Percentiles rank a stretch among this genome's conserved stretches.
These are phyloP conservation scores for Carallia brachiata DNA, from an alignment of 345 rosid species.

Conservation along the genomic window DNA sequence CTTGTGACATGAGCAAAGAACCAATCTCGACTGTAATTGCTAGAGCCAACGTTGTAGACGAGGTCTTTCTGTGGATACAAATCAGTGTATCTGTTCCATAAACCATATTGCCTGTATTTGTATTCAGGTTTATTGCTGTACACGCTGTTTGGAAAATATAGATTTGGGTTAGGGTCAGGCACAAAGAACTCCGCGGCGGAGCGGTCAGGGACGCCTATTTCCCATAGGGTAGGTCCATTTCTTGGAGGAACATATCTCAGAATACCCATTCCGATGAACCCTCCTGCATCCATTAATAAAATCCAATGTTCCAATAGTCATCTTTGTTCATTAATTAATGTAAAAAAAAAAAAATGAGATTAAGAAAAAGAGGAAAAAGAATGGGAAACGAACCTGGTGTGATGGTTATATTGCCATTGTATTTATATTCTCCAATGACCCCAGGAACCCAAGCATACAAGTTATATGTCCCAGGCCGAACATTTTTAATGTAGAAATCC, in stretches of 20 bases:
- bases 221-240: conserved; percentile 77
- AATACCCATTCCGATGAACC: conserved; percentile 34
- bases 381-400: conserved; percentile 42
- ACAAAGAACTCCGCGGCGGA: conserved; percentile 69
- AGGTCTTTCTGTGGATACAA: conserved; percentile 20
- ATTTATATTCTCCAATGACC: conserved; percentile 58
- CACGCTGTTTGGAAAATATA: conserved; percentile 33
- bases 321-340: too few species aligned
- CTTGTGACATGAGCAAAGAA: conserved; percentile 79
- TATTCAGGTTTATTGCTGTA: conserved; percentile 18
- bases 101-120: conserved; percentile 30
- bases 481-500: conserved; percentile 49
- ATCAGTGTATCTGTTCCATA: conserved; percentile 25
- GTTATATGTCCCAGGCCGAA: conserved; percentile 58
- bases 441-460: conserved; percentile 76
- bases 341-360: too few species aligned
- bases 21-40: conserved; percentile 41
- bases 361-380: neutral
- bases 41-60: conserved; percentile 9
- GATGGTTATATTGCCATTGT: conserved; percentile 33
- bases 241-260: conserved; percentile 57
- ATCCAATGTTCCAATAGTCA: neutral
- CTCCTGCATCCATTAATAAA: conserved; percentile 36
- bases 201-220: conserved; percentile 79
- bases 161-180: conserved; percentile 59